Percentiles rank a stretch among this genome's conserved stretches.
These are phyloP conservation scores for Aspergillus saccharolyticus DNA, from an alignment of 495 filamentous ascomycete species.

Conservation along the genomic window DNA sequence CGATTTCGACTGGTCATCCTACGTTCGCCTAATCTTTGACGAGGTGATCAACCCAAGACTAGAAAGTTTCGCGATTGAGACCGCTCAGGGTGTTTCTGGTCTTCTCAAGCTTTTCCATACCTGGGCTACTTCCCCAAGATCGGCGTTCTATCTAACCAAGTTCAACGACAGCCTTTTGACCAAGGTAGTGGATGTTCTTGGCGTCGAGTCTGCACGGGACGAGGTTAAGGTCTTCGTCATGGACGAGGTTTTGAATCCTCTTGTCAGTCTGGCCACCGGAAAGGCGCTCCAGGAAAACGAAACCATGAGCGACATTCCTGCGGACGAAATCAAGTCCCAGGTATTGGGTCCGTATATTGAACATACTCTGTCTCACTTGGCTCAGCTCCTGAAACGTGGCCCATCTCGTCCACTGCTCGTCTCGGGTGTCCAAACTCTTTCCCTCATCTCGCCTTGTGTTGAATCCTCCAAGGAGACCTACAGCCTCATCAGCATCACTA, in stretches of 20 bases:
- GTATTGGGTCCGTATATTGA: constrained; percentile 69
- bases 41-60: constrained; percentile 73
- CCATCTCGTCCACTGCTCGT: constrained; percentile 66
- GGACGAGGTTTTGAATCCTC: constrained; percentile 57
- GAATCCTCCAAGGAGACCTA: constrained; percentile 61
- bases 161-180: constrained; percentile 59
- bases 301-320: constrained; percentile 49
- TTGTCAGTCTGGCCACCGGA: constrained; percentile 53
- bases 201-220: constrained; percentile 72
- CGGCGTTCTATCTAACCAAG: constrained; percentile 61
- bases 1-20: constrained; percentile 63
- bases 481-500: constrained; percentile 67
- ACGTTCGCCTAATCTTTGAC: constrained; percentile 61
- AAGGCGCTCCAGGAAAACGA: constrained; percentile 40
- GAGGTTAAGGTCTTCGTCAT: constrained; percentile 82
- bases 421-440: constrained; percentile 70
- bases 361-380: constrained; percentile 58
- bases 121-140: constrained; percentile 65
- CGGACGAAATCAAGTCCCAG: constrained; percentile 49
- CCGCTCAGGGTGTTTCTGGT: constrained; percentile 80
- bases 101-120: constrained; percentile 73
- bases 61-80: constrained; percentile 77
- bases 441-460: constrained; percentile 68
- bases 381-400: constrained; percentile 67
- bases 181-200: constrained; percentile 66